Percentiles rank a stretch among this genome's conserved stretches.
phyloP scores from a whole-genome alignment of 2,329 filamentous ascomycete genomes.

The Xylariaceae sp. region DNA sequence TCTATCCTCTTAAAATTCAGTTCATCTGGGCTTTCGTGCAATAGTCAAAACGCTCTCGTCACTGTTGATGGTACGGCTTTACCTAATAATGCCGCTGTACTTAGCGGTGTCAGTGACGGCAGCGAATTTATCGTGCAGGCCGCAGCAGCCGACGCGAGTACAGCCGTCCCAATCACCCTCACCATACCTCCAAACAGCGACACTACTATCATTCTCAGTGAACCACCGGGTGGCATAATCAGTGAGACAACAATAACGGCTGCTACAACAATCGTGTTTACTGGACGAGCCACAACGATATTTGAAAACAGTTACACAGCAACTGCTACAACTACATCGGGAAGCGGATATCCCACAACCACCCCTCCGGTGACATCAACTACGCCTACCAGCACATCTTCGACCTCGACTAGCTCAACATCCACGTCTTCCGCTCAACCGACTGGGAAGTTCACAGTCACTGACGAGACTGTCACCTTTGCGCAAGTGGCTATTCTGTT shows the following conservation, averaged over 20 bases:
- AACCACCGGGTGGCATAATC: constrained; percentile 21
- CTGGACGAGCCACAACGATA: constrained; percentile 22
- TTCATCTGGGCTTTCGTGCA: constrained; percentile 70
- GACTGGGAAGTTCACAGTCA: constrained; percentile 43
- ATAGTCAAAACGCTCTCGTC: constrained; percentile 80
- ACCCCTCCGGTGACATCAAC: constrained; percentile 12
- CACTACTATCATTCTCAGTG: constrained; percentile 32
- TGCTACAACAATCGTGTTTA: constrained; percentile 12
- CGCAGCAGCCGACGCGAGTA: constrained; percentile 17
- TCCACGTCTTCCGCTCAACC: constrained; percentile 24
- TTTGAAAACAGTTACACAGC: constrained; percentile 16
- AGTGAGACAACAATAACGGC: constrained; percentile 30
- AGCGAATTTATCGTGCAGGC: constrained; percentile 20
- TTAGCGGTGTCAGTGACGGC: constrained; percentile 24
- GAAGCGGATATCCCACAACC: constrained; percentile 5
- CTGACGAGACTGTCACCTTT: constrained; percentile 59
- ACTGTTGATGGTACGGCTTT: constrained; percentile 65
- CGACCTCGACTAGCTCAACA: constrained; percentile 13
- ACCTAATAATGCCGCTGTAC: constrained; percentile 30
- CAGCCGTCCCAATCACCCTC: constrained; percentile 34
- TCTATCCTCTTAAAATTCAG: constrained; percentile 75
- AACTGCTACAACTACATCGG: constrained; percentile 25
- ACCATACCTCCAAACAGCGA: constrained; percentile 30
- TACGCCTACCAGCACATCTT: constrained; percentile 14
- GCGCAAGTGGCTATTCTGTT: constrained; percentile 59